These are phyloP conservation scores for Acer campestre DNA, from an alignment of 345 rosid species.

Conservation along the genomic window DNA sequence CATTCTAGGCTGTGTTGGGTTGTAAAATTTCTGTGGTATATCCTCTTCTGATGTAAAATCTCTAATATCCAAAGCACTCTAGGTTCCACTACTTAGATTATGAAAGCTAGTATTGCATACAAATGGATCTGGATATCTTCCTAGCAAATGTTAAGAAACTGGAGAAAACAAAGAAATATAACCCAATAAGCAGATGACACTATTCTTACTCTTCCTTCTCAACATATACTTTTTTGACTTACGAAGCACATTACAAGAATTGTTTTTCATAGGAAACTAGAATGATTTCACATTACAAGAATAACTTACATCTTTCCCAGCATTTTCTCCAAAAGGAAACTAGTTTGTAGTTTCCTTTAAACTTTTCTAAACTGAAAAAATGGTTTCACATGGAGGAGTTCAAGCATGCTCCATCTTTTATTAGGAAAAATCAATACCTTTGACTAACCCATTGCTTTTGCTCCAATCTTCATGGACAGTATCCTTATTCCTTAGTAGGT, in stretches of 20 bases:
- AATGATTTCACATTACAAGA: background rate
- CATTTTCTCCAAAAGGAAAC: background rate
- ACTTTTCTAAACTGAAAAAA: background rate
- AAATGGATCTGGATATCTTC: slow-evolving; percentile 2
- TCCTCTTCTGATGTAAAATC: background rate
- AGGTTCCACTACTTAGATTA: background rate
- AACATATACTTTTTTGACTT: background rate
- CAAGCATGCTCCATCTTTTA: background rate
- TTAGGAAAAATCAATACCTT: background rate
- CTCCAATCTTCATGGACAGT: background rate
- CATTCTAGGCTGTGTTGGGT: background rate
- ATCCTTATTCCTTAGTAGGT: background rate
- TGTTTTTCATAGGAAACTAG: too few relatives aligned
- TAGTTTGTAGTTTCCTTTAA: slow-evolving; percentile 1
- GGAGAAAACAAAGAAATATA: background rate
- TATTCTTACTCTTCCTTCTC: background rate
- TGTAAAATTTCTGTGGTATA: background rate
- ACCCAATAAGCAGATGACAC: background rate
- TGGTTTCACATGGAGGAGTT: background rate
- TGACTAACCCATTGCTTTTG: background rate
- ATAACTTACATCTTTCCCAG: background rate
- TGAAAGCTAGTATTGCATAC: background rate
- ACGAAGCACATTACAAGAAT: background rate
- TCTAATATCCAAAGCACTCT: background rate
- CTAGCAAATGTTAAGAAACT: background rate